Evolutionary conservation across 2,329 filamentous ascomycete genomes (phyloP).

Genomic region (Scedosporium apiospermum): DNA sequence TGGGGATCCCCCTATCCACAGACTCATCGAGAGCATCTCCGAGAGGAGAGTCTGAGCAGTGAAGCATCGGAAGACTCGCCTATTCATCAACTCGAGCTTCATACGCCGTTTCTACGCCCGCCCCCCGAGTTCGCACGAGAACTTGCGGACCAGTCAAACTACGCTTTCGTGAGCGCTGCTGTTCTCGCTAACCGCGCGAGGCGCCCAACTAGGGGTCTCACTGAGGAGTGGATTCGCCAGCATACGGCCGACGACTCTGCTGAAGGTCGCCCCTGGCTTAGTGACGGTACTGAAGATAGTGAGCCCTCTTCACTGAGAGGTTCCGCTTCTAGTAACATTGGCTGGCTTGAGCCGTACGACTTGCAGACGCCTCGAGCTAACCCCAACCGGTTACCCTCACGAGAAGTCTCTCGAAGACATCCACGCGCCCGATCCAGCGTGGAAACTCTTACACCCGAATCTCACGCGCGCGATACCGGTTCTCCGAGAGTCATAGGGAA

Average conservation of each 20-base stretch:
- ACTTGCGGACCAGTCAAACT: constrained; percentile 10
- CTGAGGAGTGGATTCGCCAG: constrained; percentile 78
- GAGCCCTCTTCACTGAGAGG: constrained; percentile 67
- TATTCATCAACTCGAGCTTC: constrained; percentile 51
- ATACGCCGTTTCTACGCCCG: constrained; percentile 53
- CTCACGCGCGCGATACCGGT: background rate
- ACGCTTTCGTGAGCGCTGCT: constrained; percentile 38
- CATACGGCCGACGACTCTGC: constrained; percentile 64
- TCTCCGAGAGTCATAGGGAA: constrained; percentile 4
- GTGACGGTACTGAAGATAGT: constrained; percentile 54
- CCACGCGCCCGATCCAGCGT: constrained; percentile 42
- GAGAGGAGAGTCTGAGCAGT: constrained; percentile 45
- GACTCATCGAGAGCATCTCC: constrained; percentile 42
- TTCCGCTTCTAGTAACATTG: constrained; percentile 47
- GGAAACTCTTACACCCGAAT: constrained; percentile 41
- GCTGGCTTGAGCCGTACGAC: constrained; percentile 34
- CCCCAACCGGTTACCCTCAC: constrained; percentile 9
- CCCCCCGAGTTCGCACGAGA: constrained; percentile 32
- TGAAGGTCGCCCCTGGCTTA: constrained; percentile 74
- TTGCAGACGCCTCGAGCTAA: constrained; percentile 37
- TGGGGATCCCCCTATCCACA: constrained; percentile 88
- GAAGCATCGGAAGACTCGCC: constrained; percentile 50
- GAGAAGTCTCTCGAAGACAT: constrained; percentile 18
- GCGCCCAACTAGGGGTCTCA: constrained; percentile 53
- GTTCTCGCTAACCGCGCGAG: constrained; percentile 55